A percentile compares a stretch with the other conserved stretches of the same genome.
phyloP scores from a whole-genome alignment of 1,284 basidiomycete species.

The Vanrija sp. region DNA sequence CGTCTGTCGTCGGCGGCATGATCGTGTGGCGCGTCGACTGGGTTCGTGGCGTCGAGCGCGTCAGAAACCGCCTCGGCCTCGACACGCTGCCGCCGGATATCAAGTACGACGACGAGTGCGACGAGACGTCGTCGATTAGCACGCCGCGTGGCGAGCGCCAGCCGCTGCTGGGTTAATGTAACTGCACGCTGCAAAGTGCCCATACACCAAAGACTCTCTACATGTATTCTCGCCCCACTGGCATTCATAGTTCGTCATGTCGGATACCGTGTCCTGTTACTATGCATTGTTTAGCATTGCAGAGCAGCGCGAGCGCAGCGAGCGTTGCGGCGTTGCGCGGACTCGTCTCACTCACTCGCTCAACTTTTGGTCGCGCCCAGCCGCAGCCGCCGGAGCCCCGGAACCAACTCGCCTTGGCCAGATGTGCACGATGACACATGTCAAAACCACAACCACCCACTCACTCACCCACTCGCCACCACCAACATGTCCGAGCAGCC shows the following conservation, averaged over 20 bases:
- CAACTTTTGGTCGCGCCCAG: no score
- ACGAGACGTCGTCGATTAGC: neutral
- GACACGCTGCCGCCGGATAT: constrained; percentile 6
- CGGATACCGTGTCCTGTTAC: neutral
- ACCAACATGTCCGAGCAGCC: constrained; percentile 1
- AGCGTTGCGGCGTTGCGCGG: no score
- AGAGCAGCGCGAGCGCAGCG: neutral
- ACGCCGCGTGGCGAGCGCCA: neutral
- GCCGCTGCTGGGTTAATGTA: neutral
- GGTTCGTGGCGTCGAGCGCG: constrained; percentile 47
- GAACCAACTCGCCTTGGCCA: no score
- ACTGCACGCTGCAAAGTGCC: no score
- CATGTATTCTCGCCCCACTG: no score
- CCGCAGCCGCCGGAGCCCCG: no score
- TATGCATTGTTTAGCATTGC: neutral
- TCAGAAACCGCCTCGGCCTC: constrained; percentile 41
- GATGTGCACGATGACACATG: no score
- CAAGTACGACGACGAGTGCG: constrained; percentile 12
- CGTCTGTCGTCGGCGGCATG: constrained; percentile 36
- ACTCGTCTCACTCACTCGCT: no score
- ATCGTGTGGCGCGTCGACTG: constrained; percentile 51
- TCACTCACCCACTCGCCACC: neutral
- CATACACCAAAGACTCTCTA: neutral
- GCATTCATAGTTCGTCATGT: neutral
- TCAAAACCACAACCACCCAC: neutral